These are phyloP conservation scores for Penicillium sp. DNA, from an alignment of 2,329 filamentous ascomycete genomes.

Conservation along the genomic window DNA sequence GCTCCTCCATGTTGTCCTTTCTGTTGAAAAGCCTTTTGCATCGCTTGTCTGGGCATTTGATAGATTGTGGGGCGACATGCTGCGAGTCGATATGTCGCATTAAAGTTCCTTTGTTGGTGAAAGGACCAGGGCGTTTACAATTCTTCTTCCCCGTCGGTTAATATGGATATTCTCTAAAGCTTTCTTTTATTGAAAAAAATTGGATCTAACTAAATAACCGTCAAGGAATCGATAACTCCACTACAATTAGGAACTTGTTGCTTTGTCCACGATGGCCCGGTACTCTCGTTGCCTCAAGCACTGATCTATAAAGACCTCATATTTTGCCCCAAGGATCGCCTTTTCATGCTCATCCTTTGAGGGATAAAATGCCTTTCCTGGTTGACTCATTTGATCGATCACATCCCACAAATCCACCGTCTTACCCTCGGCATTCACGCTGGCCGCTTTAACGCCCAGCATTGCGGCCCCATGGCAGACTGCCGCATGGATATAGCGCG, in stretches of 20 bases:
- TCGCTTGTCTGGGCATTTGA: background rate
- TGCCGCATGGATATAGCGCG: constrained; percentile 89
- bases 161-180: no score
- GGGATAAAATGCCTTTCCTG: constrained; percentile 80
- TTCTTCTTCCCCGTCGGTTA: no score
- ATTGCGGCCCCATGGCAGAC: constrained; percentile 97
- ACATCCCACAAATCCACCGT: constrained; percentile 92
- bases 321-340: constrained; percentile 83
- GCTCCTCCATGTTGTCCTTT: background rate
- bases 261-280: constrained; percentile 74
- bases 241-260: no score
- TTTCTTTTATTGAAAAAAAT: no score
- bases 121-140: background rate
- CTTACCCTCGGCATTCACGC: constrained; percentile 73
- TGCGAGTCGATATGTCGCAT: background rate
- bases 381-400: constrained; percentile 97
- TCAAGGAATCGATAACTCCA: no score
- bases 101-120: background rate
- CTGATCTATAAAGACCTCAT: constrained; percentile 93
- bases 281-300: constrained; percentile 84
- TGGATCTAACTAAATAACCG: no score
- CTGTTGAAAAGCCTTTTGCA: background rate
- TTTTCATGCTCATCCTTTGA: constrained; percentile 74
- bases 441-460: constrained; percentile 94
- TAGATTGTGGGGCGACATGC: background rate